Percentiles rank a stretch among this genome's conserved stretches.
These are phyloP conservation scores for Lachnellula subtilissima DNA, from an alignment of 2,329 filamentous ascomycete species.

Conservation along the genomic window DNA sequence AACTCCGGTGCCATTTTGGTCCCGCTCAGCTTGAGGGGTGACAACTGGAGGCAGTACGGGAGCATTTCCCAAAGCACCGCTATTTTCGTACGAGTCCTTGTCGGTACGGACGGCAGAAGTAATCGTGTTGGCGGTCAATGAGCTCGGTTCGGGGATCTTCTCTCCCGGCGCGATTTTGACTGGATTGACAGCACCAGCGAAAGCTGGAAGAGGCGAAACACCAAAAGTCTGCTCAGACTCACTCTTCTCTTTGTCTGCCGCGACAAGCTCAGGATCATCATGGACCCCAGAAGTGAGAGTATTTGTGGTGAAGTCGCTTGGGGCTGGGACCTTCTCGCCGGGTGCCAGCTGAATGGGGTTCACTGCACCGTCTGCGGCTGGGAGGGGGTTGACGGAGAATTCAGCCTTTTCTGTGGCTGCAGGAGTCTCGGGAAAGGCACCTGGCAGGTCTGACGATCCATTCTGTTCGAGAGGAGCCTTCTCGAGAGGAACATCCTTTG, in stretches of 20 bases:
- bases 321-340: slow-evolving; percentile 74
- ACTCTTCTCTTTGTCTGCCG: slow-evolving; percentile 36
- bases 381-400: slow-evolving; percentile 54
- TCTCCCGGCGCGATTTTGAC: slow-evolving; percentile 75
- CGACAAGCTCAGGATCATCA: slow-evolving; percentile 76
- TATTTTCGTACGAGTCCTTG: slow-evolving; percentile 80
- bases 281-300: slow-evolving; percentile 68
- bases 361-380: slow-evolving; percentile 57
- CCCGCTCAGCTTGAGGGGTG: slow-evolving; percentile 37
- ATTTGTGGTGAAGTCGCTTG: slow-evolving; percentile 58
- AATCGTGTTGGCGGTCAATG: slow-evolving; percentile 61
- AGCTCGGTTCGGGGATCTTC: slow-evolving; percentile 64
- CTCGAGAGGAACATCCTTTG: slow-evolving; percentile 59
- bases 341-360: slow-evolving; percentile 79
- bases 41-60: slow-evolving; percentile 34
- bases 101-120: slow-evolving; percentile 73
- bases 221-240: slow-evolving; percentile 44
- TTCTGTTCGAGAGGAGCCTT: slow-evolving; percentile 13
- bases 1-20: slow-evolving; percentile 32
- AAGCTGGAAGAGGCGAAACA: slow-evolving; percentile 58
- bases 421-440: slow-evolving; percentile 70
- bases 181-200: slow-evolving; percentile 67
- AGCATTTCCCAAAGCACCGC: slow-evolving; percentile 49
- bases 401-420: slow-evolving; percentile 39
- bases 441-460: slow-evolving; percentile 51